Evolutionary conservation across 306 rosid species (phyloP).

Genomic region (Trifolium subterraneum): DNA sequence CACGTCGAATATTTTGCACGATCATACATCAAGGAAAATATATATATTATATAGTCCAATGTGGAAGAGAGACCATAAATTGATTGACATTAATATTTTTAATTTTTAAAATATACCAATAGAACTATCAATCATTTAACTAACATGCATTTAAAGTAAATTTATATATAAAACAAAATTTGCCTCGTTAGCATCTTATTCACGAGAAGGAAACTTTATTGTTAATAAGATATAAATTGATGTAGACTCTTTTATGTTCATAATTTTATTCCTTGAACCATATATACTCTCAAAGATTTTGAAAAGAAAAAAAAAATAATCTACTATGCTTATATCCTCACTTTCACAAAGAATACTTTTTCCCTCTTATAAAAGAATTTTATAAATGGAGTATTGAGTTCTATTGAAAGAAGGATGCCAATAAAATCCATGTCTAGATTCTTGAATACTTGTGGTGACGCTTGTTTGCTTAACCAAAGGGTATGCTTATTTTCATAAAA

Average conservation of each 20-base stretch:
- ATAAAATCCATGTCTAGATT: slow-evolving; percentile 52
- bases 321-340: slow-evolving; percentile 37
- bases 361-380: slow-evolving; percentile 35
- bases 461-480: slow-evolving; percentile 44
- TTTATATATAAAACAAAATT: not conserved
- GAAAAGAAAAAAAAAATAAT: too few species aligned
- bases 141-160: slow-evolving; percentile 22
- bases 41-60: too few species aligned
- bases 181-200: slow-evolving; percentile 24
- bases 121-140: slow-evolving; percentile 35
- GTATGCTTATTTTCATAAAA: slow-evolving; percentile 50
- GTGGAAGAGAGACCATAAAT: not conserved
- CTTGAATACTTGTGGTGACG: slow-evolving; percentile 40
- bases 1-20: slow-evolving; percentile 37
- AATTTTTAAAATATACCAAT: not conserved
- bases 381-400: slow-evolving; percentile 49
- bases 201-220: slow-evolving; percentile 15
- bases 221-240: not conserved
- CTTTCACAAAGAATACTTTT: slow-evolving; percentile 20
- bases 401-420: slow-evolving; percentile 43
- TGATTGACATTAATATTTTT: not conserved
- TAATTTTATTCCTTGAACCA: slow-evolving; percentile 38
- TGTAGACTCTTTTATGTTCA: not conserved
- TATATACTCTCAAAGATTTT: slow-evolving; percentile 41
- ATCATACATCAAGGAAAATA: slow-evolving; percentile 7